phyloP scores from a whole-genome alignment of 257 asterid species.

The Przewalskia tangutica region DNA sequence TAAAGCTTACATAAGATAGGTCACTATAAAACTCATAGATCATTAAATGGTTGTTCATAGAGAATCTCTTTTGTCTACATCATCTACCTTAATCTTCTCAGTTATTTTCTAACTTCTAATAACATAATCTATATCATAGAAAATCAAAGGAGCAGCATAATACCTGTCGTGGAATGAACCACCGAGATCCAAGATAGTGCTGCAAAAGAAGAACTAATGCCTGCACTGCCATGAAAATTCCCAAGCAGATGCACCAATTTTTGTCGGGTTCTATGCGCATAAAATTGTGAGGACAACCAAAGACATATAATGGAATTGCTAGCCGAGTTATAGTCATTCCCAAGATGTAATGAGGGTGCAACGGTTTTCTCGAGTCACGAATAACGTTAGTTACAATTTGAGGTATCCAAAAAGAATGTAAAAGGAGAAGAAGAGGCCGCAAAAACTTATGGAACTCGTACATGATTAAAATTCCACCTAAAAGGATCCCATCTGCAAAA shows the following conservation, averaged over 20 bases:
- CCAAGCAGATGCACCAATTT: slow-evolving; percentile 68
- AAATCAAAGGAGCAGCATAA: slow-evolving; percentile 1
- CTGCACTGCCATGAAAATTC: slow-evolving; percentile 64
- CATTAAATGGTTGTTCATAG: not conserved
- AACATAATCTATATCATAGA: not conserved
- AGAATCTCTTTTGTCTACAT: not conserved
- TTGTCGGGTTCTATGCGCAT: slow-evolving; percentile 77
- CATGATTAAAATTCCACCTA: slow-evolving; percentile 82
- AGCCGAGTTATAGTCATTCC: slow-evolving; percentile 88
- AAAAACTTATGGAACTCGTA: slow-evolving; percentile 80
- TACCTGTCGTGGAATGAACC: slow-evolving; percentile 95
- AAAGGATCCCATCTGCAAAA: slow-evolving; percentile 85
- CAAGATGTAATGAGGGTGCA: slow-evolving; percentile 85
- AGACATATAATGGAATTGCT: slow-evolving; percentile 72
- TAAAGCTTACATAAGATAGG: not conserved
- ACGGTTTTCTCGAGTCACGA: slow-evolving; percentile 86
- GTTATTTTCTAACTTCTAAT: not conserved
- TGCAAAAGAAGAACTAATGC: slow-evolving; percentile 73
- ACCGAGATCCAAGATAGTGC: slow-evolving; percentile 90
- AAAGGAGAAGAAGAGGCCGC: slow-evolving; percentile 62
- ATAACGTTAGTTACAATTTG: slow-evolving; percentile 68
- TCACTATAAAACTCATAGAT: not conserved
- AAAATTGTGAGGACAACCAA: slow-evolving; percentile 91
- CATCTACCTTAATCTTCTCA: not conserved
- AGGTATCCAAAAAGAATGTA: slow-evolving; percentile 93